Conservation (phyloP, 306 rosid genomes). For the Vigna reflexopilosa region DNA sequence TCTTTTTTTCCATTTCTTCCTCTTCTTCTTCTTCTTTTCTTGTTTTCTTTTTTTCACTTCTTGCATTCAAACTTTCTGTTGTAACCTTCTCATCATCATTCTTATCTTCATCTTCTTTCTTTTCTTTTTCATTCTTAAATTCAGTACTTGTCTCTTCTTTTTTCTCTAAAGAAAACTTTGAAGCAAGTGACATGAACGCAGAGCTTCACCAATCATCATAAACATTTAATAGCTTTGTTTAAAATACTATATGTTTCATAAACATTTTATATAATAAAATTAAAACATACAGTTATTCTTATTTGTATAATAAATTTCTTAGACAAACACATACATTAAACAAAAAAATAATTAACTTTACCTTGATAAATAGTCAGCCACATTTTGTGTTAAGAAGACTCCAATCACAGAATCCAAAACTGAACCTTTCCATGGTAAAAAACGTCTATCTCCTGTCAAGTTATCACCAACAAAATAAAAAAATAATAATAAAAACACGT, state of each 20-base stretch:
- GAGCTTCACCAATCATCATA: conserved; percentile 45
- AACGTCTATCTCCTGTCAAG: conserved; percentile 39
- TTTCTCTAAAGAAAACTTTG: conserved; percentile 51
- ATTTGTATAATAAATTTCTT: no score
- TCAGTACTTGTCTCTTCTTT: neutral
- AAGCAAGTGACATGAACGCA: conserved; percentile 73
- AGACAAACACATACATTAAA: no score
- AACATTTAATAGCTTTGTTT: no score
- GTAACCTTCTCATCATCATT: neutral
- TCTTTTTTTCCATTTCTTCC: conserved; percentile 24
- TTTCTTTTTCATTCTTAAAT: neutral
- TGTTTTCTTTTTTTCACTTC: neutral
- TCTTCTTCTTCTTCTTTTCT: conserved; percentile 28
- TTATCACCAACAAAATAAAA: neutral
- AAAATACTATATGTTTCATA: no score
- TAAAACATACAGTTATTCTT: no score
- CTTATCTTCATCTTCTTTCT: conserved; percentile 3
- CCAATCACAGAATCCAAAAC: conserved; percentile 48
- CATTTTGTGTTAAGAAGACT: conserved; percentile 48
- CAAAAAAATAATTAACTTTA: neutral
- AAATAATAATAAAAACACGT: no score
- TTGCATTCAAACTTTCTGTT: no score
- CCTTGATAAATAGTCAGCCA: conserved; percentile 46
- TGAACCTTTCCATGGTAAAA: conserved; percentile 49
- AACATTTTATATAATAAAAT: no score